phyloP scores from a whole-genome alignment of 1,284 basidiomycete genomes.

The Apiotrichum sp. region DNA sequence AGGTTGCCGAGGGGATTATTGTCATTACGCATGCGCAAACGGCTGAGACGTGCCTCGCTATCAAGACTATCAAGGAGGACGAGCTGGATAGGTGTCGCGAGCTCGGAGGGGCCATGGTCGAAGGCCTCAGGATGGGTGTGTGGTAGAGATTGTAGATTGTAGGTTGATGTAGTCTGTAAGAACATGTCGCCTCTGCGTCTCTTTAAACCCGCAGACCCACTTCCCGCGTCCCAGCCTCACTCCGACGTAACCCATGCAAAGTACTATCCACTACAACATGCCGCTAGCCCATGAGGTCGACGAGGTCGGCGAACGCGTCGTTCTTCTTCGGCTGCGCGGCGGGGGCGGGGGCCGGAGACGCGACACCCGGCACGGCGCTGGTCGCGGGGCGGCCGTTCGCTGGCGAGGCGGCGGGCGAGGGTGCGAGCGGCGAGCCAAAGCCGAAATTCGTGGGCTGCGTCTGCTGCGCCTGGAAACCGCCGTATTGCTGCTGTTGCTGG shows the following conservation, averaged over 20 bases:
- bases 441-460: conserved; percentile 13
- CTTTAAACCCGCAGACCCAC: no score
- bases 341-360: conserved; percentile 3
- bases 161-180: no score
- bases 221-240: no score
- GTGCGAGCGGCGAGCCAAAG: conserved; percentile 12
- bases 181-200: no score
- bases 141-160: conserved; percentile 1
- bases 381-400: conserved; percentile 2
- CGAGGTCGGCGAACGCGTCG: conserved; percentile 47
- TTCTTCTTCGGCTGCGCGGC: conserved; percentile 32
- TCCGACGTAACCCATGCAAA: not conserved
- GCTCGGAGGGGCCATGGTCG: conserved; percentile 10
- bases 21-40: conserved; percentile 13
- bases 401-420: not conserved
- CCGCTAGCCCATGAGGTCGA: conserved; percentile 38
- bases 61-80: conserved; percentile 5
- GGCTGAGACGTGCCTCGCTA: conserved; percentile 8
- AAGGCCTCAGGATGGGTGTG: conserved; percentile 13
- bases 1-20: conserved; percentile 10
- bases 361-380: not conserved
- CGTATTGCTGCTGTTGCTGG: not conserved
- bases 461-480: conserved; percentile 7
- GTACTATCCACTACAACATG: not conserved
- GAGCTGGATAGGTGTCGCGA: conserved; percentile 10